Evolutionary conservation across 176 grass and related monocot species (phyloP).

Genomic region (Zea luxurians): DNA sequence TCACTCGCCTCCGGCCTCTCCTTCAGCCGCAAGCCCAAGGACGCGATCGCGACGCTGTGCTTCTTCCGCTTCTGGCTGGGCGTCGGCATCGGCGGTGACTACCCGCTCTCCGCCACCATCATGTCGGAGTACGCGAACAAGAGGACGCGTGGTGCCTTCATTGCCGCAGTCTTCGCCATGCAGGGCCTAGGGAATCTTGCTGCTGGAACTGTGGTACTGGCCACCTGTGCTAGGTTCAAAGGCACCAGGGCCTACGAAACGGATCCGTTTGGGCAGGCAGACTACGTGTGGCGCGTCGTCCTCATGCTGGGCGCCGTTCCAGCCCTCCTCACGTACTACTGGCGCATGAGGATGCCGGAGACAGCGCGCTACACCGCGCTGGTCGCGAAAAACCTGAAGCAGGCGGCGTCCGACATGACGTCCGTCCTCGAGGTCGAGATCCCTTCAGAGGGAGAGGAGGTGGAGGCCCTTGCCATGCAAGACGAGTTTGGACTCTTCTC

Average conservation of each 20-base stretch:
- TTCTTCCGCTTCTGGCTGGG: constrained; percentile 57
- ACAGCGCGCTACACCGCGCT: constrained; percentile 70
- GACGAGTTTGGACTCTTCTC: no score
- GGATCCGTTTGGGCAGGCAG: neutral
- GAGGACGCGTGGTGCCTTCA: constrained; percentile 64
- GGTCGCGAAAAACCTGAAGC: neutral
- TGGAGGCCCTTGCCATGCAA: no score
- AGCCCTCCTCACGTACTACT: constrained; percentile 53
- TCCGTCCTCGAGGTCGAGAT: no score
- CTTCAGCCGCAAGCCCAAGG: neutral
- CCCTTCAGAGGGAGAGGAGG: no score
- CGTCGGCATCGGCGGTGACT: constrained; percentile 68
- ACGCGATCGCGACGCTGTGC: constrained; percentile 48
- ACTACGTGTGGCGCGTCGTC: constrained; percentile 60
- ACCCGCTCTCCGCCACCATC: constrained; percentile 58
- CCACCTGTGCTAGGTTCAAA: neutral
- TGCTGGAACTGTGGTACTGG: no score
- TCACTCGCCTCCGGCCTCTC: neutral
- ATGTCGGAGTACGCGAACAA: constrained; percentile 94
- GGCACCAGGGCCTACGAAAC: neutral
- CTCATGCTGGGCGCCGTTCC: constrained; percentile 65
- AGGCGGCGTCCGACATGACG: no score
- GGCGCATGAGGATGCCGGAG: constrained; percentile 63
- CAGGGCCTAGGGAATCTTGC: neutral
- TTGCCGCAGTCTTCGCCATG: constrained; percentile 73